These are phyloP conservation scores for Nephelium lappaceum DNA, from an alignment of 345 rosid species.

Conservation along the genomic window DNA sequence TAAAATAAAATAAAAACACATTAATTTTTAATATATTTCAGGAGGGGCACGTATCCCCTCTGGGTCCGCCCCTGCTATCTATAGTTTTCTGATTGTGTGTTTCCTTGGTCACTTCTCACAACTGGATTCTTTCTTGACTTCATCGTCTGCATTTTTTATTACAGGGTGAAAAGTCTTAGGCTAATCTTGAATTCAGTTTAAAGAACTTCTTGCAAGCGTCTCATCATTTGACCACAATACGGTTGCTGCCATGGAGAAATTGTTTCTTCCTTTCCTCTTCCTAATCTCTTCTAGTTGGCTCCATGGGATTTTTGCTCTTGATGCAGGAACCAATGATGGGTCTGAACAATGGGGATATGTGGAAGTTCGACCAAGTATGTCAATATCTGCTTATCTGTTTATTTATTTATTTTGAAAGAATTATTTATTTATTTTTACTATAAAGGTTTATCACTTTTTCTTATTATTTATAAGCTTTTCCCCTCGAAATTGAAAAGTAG, in stretches of 20 bases:
- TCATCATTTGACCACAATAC: neutral
- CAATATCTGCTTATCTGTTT: neutral
- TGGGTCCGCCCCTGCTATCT: no score
- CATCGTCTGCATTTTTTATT: neutral
- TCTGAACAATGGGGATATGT: constrained; percentile 51
- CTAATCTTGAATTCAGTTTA: no score
- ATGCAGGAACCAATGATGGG: constrained; percentile 35
- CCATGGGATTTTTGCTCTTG: neutral
- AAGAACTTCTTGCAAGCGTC: neutral
- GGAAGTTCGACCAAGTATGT: constrained; percentile 44
- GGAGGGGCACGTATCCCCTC: no score
- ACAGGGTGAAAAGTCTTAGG: neutral
- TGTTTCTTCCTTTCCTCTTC: neutral
- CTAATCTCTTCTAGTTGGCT: constrained; percentile 12
- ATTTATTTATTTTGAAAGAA: neutral
- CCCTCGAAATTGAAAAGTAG: no score
- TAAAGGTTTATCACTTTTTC: neutral
- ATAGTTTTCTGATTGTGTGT: neutral
- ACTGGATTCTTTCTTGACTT: neutral
- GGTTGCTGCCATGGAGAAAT: constrained; percentile 16
- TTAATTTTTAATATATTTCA: no score
- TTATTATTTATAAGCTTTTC: neutral
- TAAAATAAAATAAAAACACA: no score
- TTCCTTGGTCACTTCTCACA: neutral
- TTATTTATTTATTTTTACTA: neutral